Evolutionary conservation across 257 asterid species (phyloP).

Genomic region (Solanum piurae): DNA sequence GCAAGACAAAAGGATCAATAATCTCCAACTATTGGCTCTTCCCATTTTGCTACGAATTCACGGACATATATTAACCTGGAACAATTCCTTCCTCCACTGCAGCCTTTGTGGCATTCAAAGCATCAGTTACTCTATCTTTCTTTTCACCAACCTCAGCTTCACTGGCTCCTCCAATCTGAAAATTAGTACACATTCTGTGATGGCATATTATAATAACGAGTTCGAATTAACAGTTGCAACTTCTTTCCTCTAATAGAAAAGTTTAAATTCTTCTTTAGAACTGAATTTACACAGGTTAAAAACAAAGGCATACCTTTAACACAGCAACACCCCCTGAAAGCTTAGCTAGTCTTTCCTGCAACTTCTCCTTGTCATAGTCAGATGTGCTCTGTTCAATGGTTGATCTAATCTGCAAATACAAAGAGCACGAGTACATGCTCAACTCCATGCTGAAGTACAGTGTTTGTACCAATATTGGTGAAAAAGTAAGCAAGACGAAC

Average conservation of each 20-base stretch:
- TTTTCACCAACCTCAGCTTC: slow-evolving; percentile 93
- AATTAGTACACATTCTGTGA: neutral
- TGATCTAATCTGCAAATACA: slow-evolving; percentile 51
- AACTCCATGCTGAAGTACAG: neutral
- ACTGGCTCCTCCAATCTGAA: slow-evolving; percentile 95
- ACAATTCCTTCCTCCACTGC: slow-evolving; percentile 98
- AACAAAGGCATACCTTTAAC: slow-evolving; percentile 43
- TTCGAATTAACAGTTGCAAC: neutral
- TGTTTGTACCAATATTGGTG: neutral
- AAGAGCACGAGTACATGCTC: neutral
- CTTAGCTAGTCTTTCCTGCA: slow-evolving; percentile 89
- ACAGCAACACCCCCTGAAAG: slow-evolving; percentile 98
- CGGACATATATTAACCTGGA: slow-evolving; percentile 31
- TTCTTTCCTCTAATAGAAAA: neutral
- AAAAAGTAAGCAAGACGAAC: slow-evolving; percentile 14
- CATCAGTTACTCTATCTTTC: slow-evolving; percentile 92
- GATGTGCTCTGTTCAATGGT: slow-evolving; percentile 73
- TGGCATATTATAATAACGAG: neutral
- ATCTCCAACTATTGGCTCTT: neutral
- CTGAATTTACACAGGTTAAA: neutral
- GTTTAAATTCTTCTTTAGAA: neutral
- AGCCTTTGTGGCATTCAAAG: slow-evolving; percentile 93
- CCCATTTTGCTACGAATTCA: neutral
- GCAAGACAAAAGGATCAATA: neutral
- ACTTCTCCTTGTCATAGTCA: slow-evolving; percentile 87